A percentile compares a stretch with the other conserved stretches of the same genome.
Evolutionary conservation across 1,284 basidiomycete species (phyloP).

Genomic region (Puccinia coronata): DNA sequence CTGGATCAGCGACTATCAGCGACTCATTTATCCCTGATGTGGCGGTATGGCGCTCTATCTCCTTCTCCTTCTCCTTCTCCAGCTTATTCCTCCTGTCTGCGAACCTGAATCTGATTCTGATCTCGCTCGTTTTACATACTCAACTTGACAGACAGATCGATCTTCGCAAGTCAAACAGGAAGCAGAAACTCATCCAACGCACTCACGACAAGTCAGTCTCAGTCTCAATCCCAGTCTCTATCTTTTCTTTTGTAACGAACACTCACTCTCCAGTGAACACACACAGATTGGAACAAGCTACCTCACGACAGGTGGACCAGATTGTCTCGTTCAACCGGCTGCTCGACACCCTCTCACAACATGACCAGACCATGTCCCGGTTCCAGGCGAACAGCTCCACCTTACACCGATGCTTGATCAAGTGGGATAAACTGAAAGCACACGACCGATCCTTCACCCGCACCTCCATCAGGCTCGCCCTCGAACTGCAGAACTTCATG

Average conservation of each 20-base stretch:
- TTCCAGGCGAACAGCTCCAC: slow-evolving; percentile 28
- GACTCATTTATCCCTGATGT: too few species aligned
- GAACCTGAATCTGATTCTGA: neutral
- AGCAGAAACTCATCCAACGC: slow-evolving; percentile 17
- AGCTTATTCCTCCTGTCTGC: too few species aligned
- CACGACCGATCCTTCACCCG: slow-evolving; percentile 23
- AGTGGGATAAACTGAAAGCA: slow-evolving; percentile 31
- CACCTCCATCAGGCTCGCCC: slow-evolving; percentile 12
- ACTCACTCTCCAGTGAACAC: neutral
- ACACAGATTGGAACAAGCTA: slow-evolving; percentile 15
- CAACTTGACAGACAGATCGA: slow-evolving; percentile 9
- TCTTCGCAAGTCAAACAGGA: slow-evolving; percentile 10
- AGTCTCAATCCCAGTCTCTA: neutral
- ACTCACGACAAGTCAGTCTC: slow-evolving; percentile 11
- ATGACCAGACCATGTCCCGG: slow-evolving; percentile 9
- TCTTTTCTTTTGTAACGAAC: neutral
- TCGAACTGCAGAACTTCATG: slow-evolving; percentile 31
- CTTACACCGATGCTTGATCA: slow-evolving; percentile 32
- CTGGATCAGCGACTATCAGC: too few species aligned
- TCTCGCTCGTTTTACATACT: neutral
- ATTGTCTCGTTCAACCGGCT: slow-evolving; percentile 19
- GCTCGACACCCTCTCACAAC: slow-evolving; percentile 3
- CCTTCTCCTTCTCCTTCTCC: too few species aligned
- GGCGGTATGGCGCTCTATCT: too few species aligned
- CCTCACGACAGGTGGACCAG: slow-evolving; percentile 36